These are phyloP conservation scores for Pythium coloratum DNA, from an alignment of 352 stramenopile species.

Conservation along the genomic window DNA sequence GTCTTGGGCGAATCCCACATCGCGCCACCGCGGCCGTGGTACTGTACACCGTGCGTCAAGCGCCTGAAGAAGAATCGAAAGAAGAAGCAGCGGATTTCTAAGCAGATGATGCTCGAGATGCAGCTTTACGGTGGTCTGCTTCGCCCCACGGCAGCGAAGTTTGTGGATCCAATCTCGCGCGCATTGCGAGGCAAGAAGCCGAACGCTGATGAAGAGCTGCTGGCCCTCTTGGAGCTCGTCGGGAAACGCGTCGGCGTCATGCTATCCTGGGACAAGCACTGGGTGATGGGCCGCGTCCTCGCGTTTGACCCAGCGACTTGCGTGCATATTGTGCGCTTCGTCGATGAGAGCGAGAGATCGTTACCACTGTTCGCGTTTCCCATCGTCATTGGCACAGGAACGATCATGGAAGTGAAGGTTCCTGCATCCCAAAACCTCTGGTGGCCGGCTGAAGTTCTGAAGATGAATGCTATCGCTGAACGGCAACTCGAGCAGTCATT, in stretches of 20 bases:
- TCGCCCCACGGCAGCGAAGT: constrained; percentile 63
- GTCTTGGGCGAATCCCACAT: constrained; percentile 43
- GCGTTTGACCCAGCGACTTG: constrained; percentile 55
- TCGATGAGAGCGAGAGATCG: constrained; percentile 58
- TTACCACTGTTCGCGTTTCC: constrained; percentile 75
- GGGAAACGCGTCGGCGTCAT: constrained; percentile 69
- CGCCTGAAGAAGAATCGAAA: constrained; percentile 78
- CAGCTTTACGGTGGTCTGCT: constrained; percentile 72
- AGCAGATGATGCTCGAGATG: constrained; percentile 87
- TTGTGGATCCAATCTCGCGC: constrained; percentile 44
- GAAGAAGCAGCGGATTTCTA: constrained; percentile 77
- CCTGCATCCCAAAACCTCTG: constrained; percentile 59
- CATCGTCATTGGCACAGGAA: constrained; percentile 60
- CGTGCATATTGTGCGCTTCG: constrained; percentile 65
- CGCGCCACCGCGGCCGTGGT: constrained; percentile 66
- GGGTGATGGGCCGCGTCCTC: constrained; percentile 68
- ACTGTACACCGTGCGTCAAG: constrained; percentile 62
- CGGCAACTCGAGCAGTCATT: constrained; percentile 39
- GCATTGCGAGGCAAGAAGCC: constrained; percentile 52
- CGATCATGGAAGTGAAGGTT: constrained; percentile 71
- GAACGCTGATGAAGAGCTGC: constrained; percentile 43
- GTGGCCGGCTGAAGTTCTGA: constrained; percentile 76
- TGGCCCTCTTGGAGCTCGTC: constrained; percentile 59
- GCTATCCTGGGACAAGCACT: constrained; percentile 77
- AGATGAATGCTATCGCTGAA: constrained; percentile 60